Base-by-base conservation (phyloP, 2,329 filamentous ascomycete genomes). In the Aspergillus latus region DNA sequence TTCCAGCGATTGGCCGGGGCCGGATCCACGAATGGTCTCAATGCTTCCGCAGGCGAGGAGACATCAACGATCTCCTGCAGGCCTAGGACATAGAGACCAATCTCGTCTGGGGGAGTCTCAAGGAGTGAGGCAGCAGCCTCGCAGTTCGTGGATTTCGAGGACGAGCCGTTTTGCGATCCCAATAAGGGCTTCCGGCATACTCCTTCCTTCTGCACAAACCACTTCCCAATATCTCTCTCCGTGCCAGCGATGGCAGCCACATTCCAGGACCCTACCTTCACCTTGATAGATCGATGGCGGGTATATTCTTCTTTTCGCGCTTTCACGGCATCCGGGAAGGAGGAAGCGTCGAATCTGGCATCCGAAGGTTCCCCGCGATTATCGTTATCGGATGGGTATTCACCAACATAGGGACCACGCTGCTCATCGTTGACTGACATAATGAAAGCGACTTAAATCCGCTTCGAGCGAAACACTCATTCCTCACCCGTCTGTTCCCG, bases 261-360 rank as follows among this genome's bases (percentile, higher is more conserved):
- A 74, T 99, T 99, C 94, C 94, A 99, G 0, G 90, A 88, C 42
- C 93, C 94, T 50, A 99, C 82, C 75, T 97, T 97, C 73, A 99
- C 84, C 62, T 87, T 87, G 64, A 96, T 84, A 49, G 83, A 83
- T 70, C 87, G 87, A 44, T 86, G 84, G 37, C 86, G 84, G 28
- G 88, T 88, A 71, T 92, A 99, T 72, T 97, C 92, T 48, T 83
- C 77, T 66, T 87, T 84, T 53, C 94, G 84, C 39, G 88, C 86
- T 68, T 88, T 84, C 40, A 97, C 73, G 2, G 80, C 82, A 52
- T 83, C 79, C 2, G 80, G 78, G 8, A 88, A 74, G 32, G 79
- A 80, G 46, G 66, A 64, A 9, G 73, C 59, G 46, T 72, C 72
- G 9, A 68, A 62, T 8, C 62, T 51, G 4, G 52, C 15, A n/a